Base-by-base conservation (phyloP, 805 yeast genomes). In the Teunomyces tritomae region DNA sequence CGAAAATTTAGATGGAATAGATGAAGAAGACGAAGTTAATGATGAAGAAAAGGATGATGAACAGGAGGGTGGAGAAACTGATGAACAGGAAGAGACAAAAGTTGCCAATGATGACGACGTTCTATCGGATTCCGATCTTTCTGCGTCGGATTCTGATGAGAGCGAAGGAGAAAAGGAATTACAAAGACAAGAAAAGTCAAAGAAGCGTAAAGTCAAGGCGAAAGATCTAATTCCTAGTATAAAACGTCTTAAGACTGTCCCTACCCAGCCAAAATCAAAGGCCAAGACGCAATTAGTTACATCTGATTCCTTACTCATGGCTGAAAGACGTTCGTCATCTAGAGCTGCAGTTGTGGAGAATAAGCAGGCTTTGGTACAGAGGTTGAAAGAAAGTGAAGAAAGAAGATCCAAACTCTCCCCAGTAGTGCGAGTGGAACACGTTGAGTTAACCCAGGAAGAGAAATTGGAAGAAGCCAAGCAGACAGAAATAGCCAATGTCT, bases 401-500 rank as follows among this genome's bases (percentile, higher is more conserved):
- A 76, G 85, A 57, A 69, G 81, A 49, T 65, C 79, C 73, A 62
- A 69, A 69, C 57, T 61, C 57, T 55, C 75, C 40, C 82, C 77
- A 0, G 70, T 74, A 4, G 63, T 67, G 1, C 63, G 71, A 27
- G 62, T 65, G 7, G 66, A 74, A 49, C 69, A 73, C 43, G 64
- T 64, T 13, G 82, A 82, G 68, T 68, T 82, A 58, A 85, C 94
- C 0, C 86, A 86, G 56, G 89, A 81, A 49, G 89, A 87, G 59
- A 71, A 85, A 35, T 65, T 87, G 39, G 84, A 78, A n/a, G 94
- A 89, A 62, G 98, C 99, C 0, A 71, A 83, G 40, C 86, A 84
- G 56, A 94, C 97, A 0, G 99, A 94, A 65, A 76, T 78, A 60
- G 77, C 79, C 39, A 94, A 94, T 63, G 70, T 82, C 2, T 71